Conservation (phyloP, 208 protist genomes). For the Acanthamoeba rhysodes region DNA sequence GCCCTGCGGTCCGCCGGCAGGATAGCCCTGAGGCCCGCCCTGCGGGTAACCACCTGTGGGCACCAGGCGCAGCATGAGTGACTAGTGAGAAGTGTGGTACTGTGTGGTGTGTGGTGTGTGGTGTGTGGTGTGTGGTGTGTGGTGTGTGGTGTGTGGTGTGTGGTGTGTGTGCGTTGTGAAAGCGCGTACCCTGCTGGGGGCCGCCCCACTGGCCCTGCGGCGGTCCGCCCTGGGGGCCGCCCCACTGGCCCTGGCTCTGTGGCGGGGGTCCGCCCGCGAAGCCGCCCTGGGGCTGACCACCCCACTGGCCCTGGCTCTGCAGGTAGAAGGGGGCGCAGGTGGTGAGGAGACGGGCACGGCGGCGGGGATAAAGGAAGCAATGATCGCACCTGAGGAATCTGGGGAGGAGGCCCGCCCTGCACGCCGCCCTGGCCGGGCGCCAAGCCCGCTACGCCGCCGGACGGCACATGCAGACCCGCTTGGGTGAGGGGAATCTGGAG, state of each 20-base stretch:
- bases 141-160: no score
- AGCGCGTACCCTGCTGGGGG: no score
- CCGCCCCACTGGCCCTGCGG: slow-evolving; percentile 32
- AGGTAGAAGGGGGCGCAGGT: background rate
- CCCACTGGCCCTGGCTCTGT: background rate
- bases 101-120: no score
- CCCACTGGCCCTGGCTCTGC: slow-evolving; percentile 1
- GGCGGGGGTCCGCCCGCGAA: background rate
- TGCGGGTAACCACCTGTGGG: no score
- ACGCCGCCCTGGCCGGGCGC: no score
- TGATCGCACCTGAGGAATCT: background rate
- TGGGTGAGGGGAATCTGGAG: slow-evolving; percentile 34
- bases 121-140: no score
- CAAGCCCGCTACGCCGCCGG: no score
- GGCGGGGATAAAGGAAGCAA: background rate
- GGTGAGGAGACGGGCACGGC: no score
- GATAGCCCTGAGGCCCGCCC: background rate
- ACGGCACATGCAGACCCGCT: background rate
- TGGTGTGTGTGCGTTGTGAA: no score
- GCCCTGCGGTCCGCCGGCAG: background rate
- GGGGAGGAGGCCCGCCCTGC: background rate
- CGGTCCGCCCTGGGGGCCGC: background rate
- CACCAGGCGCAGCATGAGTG: no score
- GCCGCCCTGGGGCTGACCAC: background rate
- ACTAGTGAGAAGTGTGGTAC: no score